Percentiles rank a stretch among this genome's conserved stretches.
Conservation (phyloP, 192 early-diverging fungal genomes). For the Diversispora epigaea region DNA sequence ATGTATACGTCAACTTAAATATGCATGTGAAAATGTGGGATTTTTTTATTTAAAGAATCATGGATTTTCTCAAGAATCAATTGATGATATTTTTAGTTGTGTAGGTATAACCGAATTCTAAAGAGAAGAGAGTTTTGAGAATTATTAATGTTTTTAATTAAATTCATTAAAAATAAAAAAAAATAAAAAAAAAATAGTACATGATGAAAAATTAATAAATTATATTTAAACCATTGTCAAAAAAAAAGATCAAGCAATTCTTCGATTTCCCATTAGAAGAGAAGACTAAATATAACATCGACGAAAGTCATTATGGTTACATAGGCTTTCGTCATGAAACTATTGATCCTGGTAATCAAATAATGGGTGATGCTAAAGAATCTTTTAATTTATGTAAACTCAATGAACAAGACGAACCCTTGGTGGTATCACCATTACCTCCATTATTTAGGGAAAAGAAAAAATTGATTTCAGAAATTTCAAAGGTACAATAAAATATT, state of each 20-base stretch:
- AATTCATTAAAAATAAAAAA: too few species aligned
- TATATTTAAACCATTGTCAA: neutral
- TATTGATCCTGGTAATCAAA: slow-evolving; percentile 51
- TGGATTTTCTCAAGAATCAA: slow-evolving; percentile 47
- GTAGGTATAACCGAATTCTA: slow-evolving; percentile 27
- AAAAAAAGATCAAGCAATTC: slow-evolving; percentile 45
- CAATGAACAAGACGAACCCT: slow-evolving; percentile 39
- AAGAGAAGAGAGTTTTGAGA: too few species aligned
- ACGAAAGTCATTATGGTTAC: slow-evolving; percentile 54
- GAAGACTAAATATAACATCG: slow-evolving; percentile 46
- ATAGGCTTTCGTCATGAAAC: slow-evolving; percentile 53
- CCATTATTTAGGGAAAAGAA: slow-evolving; percentile 33
- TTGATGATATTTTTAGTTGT: slow-evolving; percentile 53
- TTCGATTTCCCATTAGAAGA: slow-evolving; percentile 51
- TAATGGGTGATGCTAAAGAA: slow-evolving; percentile 61
- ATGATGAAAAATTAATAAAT: too few species aligned
- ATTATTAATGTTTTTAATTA: too few species aligned
- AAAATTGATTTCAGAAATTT: slow-evolving; percentile 6
- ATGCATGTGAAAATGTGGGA: slow-evolving; percentile 52
- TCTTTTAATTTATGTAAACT: slow-evolving; percentile 57
- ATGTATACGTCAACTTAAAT: slow-evolving; percentile 48
- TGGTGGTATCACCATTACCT: slow-evolving; percentile 37
- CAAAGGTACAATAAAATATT: neutral
- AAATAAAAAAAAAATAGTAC: too few species aligned
- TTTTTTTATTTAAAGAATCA: slow-evolving; percentile 68